Evolutionary conservation across 1,284 basidiomycete species (phyloP), one percentile per base, ranked within the genome.

Genomic region (Ustilago xerochloae): DNA sequence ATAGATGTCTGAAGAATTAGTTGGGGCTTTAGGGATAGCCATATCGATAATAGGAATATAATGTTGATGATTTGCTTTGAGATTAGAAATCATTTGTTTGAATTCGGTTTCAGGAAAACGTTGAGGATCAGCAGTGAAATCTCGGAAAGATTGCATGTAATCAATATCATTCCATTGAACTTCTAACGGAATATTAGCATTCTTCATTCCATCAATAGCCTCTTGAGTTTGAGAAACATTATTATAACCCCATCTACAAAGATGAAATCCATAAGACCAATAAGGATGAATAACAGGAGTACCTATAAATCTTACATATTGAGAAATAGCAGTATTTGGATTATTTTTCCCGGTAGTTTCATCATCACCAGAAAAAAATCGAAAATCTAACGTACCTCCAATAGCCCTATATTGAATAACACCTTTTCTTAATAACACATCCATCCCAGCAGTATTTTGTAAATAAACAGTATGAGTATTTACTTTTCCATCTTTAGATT

Each of bases 151-250:
- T 70, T 90, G 88, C 32, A 78, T 33, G 56, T 91, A 75, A 84
- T 92, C 91, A 65, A 92, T 91, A 74, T 92, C 91, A 77, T 90
- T 91, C 91, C 91, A 92, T 89, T 91, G 90, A 0, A 89, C 90
- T 81, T 91, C 90, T 4, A 91, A 87, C 4, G 90, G 90, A 54
- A 91, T 91, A 26, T 77, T 55, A 32, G 52, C 43, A 13, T 55
- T 30, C 6, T 65, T 48, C 77, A 79, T 79, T 7, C 41, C 22
- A 12, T 77, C 65, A 49, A 77, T 45, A 49, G 73, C 49, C 6
- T 53, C 58, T 13, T 67, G 71, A 2, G 71, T 70, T 3, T 77
- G 67, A 4, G 59, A 67, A 22, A 77, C 66, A 48, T 66, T 75
- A 22, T 30, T 50, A 60, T 79, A 79, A 18, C 78, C 78, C 77